Percentiles rank a stretch among this genome's conserved stretches.
Evolutionary conservation across 2,329 filamentous ascomycete genomes (phyloP).

Genomic region (Fusarium sulawesiense): DNA sequence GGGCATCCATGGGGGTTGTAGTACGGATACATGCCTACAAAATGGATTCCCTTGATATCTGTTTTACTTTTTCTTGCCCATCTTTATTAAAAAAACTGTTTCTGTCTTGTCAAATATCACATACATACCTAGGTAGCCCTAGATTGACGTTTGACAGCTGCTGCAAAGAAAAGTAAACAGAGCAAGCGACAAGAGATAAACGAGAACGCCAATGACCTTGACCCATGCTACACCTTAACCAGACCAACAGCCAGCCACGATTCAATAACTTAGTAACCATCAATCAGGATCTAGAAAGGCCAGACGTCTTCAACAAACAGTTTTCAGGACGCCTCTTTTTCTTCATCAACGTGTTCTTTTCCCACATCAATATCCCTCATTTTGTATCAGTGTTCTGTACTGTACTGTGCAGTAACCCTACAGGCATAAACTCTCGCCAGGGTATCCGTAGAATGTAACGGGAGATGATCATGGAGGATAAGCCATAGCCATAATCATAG

Average conservation of each 20-base stretch:
- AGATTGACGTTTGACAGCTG: constrained; percentile 5
- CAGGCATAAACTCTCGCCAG: constrained; percentile 7
- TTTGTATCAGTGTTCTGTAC: background rate
- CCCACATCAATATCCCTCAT: background rate
- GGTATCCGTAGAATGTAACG: constrained; percentile 18
- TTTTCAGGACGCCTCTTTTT: constrained; percentile 15
- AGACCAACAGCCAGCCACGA: constrained; percentile 38
- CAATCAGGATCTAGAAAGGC: background rate
- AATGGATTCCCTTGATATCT: background rate
- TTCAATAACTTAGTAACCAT: constrained; percentile 16
- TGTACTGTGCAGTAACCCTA: background rate
- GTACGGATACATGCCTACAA: background rate
- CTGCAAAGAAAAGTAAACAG: constrained; percentile 3
- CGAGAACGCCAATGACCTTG: constrained; percentile 17
- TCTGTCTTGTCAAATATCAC: background rate
- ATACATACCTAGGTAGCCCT: background rate
- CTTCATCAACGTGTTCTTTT: background rate
- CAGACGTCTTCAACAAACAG: background rate
- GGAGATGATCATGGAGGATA: constrained; percentile 12
- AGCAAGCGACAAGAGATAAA: constrained; percentile 12
- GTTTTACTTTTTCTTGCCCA: background rate
- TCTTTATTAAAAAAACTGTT: background rate
- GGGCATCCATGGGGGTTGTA: background rate
- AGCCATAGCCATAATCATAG: background rate
- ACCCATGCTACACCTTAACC: constrained; percentile 21